Conservation (phyloP, 768 basidiomycete genomes). For the Tremella yokohamensis region DNA sequence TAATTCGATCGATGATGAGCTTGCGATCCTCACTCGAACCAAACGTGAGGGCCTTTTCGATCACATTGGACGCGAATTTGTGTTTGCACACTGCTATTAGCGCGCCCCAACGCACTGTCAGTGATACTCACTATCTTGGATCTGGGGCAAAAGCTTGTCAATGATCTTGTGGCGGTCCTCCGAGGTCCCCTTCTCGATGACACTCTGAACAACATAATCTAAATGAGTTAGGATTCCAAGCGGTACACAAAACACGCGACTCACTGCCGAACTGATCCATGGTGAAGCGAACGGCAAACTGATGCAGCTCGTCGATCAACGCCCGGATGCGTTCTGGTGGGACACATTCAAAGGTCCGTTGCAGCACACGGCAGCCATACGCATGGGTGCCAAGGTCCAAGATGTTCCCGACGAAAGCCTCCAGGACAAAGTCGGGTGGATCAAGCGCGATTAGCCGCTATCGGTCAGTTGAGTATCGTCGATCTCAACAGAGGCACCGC, state of each 20-base stretch:
- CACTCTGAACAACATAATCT: slow-evolving; percentile 89
- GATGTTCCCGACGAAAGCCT: slow-evolving; percentile 71
- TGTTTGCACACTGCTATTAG: slow-evolving; percentile 39
- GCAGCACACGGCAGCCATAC: slow-evolving; percentile 91
- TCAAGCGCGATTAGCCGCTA: slow-evolving; percentile 82
- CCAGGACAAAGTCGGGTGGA: slow-evolving; percentile 66
- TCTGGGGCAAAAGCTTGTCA: slow-evolving; percentile 67
- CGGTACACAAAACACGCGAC: background rate
- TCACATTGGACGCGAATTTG: slow-evolving; percentile 94
- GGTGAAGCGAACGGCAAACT: slow-evolving; percentile 68
- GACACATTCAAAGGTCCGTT: slow-evolving; percentile 83
- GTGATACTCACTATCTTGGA: slow-evolving; percentile 47
- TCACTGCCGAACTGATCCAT: slow-evolving; percentile 76
- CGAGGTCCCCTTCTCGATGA: slow-evolving; percentile 73
- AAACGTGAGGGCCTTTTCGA: slow-evolving; percentile 77
- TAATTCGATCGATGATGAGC: slow-evolving; percentile 74
- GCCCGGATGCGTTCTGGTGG: slow-evolving; percentile 64
- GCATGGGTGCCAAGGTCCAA: slow-evolving; percentile 79
- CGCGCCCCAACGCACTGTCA: background rate
- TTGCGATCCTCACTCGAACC: slow-evolving; percentile 65
- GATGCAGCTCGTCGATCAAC: slow-evolving; percentile 78
- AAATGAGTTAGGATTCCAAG: background rate
- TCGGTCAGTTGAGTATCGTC: slow-evolving; percentile 2
- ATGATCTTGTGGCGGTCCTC: slow-evolving; percentile 69
- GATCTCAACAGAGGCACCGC: slow-evolving; percentile 8